Conservation (phyloP, 2,329 filamentous ascomycete species). For the Aspergillus clavatus region DNA sequence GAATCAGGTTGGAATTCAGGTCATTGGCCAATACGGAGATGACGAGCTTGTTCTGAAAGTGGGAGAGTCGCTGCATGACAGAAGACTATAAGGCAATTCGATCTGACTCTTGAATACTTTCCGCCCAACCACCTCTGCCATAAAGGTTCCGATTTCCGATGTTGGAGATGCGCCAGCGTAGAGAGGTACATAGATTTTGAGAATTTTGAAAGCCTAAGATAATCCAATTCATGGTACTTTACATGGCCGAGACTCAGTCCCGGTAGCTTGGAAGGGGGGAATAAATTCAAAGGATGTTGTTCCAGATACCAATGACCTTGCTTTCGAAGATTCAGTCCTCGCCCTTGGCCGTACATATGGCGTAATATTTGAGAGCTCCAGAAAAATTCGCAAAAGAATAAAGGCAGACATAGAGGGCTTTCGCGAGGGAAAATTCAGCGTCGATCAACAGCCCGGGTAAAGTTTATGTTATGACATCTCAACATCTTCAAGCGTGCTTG, state of each 20-base stretch:
- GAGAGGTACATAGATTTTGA: background rate
- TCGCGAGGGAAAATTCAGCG: background rate
- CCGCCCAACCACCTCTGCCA: background rate
- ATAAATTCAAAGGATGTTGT: no score
- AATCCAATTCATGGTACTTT: no score
- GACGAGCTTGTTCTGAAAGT: conserved; percentile 40
- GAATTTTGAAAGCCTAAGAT: background rate
- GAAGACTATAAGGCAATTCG: conserved; percentile 8
- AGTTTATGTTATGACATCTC: conserved; percentile 25
- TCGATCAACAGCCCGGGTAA: background rate
- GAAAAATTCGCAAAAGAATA: no score
- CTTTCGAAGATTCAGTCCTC: no score
- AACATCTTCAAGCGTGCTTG: conserved; percentile 22
- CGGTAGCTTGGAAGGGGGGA: no score
- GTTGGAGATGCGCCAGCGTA: background rate
- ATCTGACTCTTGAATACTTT: conserved; percentile 2
- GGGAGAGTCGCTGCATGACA: conserved; percentile 33
- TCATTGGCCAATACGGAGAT: conserved; percentile 46
- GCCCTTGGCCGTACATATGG: no score
- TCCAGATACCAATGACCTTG: no score
- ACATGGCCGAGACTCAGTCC: no score
- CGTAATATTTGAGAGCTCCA: no score
- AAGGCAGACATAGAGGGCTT: background rate
- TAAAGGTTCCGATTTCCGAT: background rate
- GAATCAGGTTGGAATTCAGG: conserved; percentile 39